These are phyloP conservation scores for Pythium scleroteichum DNA, from an alignment of 352 stramenopile species.

Conservation along the genomic window DNA sequence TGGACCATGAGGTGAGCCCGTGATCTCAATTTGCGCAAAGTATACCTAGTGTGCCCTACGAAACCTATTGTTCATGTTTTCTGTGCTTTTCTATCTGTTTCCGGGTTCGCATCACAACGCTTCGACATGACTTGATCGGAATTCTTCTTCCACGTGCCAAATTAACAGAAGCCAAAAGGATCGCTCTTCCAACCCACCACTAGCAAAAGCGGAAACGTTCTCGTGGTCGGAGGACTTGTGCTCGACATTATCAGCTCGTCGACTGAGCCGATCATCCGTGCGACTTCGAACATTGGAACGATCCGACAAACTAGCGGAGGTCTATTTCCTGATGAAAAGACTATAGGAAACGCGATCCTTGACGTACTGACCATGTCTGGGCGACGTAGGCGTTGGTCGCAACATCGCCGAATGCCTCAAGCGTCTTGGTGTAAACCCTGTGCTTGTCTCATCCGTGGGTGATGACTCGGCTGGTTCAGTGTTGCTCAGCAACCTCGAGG, in stretches of 20 bases:
- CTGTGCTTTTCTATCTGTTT: conserved; percentile 23
- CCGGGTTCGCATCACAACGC: neutral
- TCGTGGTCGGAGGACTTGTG: conserved; percentile 87
- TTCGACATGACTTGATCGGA: too few relatives aligned
- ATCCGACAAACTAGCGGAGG: conserved; percentile 84
- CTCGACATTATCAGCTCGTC: conserved; percentile 87
- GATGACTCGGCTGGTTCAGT: conserved; percentile 70
- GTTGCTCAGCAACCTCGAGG: conserved; percentile 69
- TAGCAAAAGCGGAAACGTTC: conserved; percentile 34
- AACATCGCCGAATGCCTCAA: conserved; percentile 91
- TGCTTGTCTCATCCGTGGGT: conserved; percentile 85
- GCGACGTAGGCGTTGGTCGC: conserved; percentile 82
- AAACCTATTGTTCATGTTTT: conserved; percentile 13
- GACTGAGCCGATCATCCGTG: conserved; percentile 58
- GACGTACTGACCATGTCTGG: too few relatives aligned
- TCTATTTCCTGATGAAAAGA: too few relatives aligned
- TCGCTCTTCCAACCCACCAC: conserved; percentile 8
- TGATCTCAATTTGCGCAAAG: conserved; percentile 22
- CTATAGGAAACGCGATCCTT: too few relatives aligned
- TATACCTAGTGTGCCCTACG: conserved; percentile 5
- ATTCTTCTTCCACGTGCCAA: neutral
- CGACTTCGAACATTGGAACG: conserved; percentile 88
- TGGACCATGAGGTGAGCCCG: conserved; percentile 47
- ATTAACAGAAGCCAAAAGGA: neutral
- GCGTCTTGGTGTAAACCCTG: conserved; percentile 55